A percentile compares a stretch with the other conserved stretches of the same genome.
Conservation (phyloP, 2,329 filamentous ascomycete species). For the Aureobasidium sp. region DNA sequence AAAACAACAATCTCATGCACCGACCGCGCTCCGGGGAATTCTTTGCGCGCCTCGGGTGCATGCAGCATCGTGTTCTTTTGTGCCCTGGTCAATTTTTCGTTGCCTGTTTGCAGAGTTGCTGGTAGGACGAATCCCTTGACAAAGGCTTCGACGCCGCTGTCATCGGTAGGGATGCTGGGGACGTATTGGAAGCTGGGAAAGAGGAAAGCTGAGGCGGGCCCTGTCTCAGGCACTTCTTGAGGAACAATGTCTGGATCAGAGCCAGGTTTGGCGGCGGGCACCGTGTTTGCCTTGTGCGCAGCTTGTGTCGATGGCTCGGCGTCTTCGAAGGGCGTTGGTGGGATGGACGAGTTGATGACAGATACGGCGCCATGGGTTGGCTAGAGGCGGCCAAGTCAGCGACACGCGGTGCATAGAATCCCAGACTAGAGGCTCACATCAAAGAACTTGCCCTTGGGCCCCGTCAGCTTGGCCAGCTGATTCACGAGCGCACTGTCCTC, state of each 20-base stretch:
- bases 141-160: constrained; percentile 47
- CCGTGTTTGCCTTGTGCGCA: constrained; percentile 1
- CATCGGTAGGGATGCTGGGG: constrained; percentile 59
- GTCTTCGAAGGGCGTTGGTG: constrained; percentile 38
- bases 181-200: constrained; percentile 80
- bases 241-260: constrained; percentile 27
- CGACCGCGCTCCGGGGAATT: constrained; percentile 52
- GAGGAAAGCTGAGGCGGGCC: constrained; percentile 59
- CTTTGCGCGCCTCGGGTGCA: constrained; percentile 40
- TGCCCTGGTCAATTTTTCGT: constrained; percentile 50
- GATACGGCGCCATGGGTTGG: constrained; percentile 71
- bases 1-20: constrained; percentile 67
- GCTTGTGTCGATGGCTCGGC: constrained; percentile 19
- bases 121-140: constrained; percentile 63
- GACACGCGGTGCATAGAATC: not conserved
- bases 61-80: constrained; percentile 41
- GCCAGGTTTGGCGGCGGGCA: constrained; percentile 20
- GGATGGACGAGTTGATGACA: constrained; percentile 69
- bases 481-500: constrained; percentile 54
- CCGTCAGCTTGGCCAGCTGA: constrained; percentile 55
- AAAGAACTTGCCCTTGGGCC: constrained; percentile 36
- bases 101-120: constrained; percentile 52
- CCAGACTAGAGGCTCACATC: constrained; percentile 34
- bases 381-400: constrained; percentile 39
- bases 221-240: constrained; percentile 37